phyloP scores from a whole-genome alignment of 176 grass and related monocot species.

The Tillandsia fasciculata region DNA sequence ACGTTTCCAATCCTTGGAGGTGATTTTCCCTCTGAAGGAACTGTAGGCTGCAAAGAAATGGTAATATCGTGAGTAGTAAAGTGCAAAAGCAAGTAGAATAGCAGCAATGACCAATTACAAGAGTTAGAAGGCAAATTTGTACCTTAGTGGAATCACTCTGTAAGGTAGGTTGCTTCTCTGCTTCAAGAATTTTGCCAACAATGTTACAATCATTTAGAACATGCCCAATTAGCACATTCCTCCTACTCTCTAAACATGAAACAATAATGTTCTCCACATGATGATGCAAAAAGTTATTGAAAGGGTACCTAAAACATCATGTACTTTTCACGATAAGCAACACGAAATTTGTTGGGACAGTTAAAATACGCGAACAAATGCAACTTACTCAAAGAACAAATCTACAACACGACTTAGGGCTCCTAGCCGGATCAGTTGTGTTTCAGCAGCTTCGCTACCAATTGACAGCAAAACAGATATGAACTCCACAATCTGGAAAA shows the following conservation, averaged over 20 bases:
- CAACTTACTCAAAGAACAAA: slow-evolving; percentile 93
- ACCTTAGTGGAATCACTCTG: slow-evolving; percentile 65
- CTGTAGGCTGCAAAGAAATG: slow-evolving; percentile 49
- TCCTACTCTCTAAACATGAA: slow-evolving; percentile 88
- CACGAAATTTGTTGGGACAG: neutral
- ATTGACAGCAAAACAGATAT: slow-evolving; percentile 89
- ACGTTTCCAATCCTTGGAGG: slow-evolving; percentile 88
- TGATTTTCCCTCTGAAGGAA: slow-evolving; percentile 51
- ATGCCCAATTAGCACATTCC: slow-evolving; percentile 67
- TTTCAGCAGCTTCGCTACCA: slow-evolving; percentile 90
- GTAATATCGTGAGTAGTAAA: neutral
- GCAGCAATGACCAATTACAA: neutral
- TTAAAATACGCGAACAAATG: neutral
- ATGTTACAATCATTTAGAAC: slow-evolving; percentile 75
- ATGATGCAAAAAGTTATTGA: slow-evolving; percentile 96
- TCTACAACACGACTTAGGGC: slow-evolving; percentile 69
- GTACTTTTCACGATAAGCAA: slow-evolving; percentile 13
- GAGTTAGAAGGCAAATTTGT: slow-evolving; percentile 16
- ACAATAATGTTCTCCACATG: slow-evolving; percentile 90
- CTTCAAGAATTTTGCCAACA: slow-evolving; percentile 81
- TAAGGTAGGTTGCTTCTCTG: slow-evolving; percentile 60
- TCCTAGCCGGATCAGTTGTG: slow-evolving; percentile 62
- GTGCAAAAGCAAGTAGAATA: neutral
- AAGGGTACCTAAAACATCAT: slow-evolving; percentile 71
- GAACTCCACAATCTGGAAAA: slow-evolving; percentile 85